phyloP scores from a whole-genome alignment of 176 grass and related monocot species.

The Carex cristatella region DNA sequence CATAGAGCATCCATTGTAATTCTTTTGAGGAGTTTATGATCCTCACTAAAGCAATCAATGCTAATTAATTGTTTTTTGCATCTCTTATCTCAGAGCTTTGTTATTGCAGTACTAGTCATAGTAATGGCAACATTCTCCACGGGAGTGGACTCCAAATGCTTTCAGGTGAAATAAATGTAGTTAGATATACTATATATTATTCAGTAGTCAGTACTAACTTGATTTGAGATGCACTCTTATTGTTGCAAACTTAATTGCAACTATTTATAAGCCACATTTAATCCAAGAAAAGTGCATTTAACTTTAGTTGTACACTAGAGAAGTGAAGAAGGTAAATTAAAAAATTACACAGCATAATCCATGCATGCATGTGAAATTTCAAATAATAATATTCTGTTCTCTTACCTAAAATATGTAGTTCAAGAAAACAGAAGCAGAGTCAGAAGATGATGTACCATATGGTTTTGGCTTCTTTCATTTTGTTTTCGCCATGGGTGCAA shows the following conservation, averaged over 20 bases:
- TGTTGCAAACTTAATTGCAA: background rate
- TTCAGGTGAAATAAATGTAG: constrained; percentile 41
- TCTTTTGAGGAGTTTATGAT: background rate
- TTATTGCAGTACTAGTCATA: constrained; percentile 74
- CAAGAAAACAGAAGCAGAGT: constrained; percentile 54
- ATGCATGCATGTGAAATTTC: background rate
- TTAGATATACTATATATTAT: background rate
- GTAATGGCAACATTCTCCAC: constrained; percentile 91
- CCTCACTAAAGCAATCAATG: background rate
- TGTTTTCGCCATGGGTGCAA: constrained; percentile 93
- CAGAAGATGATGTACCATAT: constrained; percentile 70
- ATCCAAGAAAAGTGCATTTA: background rate
- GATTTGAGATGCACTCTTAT: background rate
- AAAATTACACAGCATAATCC: background rate
- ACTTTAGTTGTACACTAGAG: background rate
- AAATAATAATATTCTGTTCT: background rate
- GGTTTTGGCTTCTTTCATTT: constrained; percentile 96
- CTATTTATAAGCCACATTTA: background rate
- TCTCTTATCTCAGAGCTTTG: constrained; percentile 55
- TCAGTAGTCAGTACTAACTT: background rate
- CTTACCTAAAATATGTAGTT: constrained; percentile 43
- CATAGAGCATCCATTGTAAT: background rate
- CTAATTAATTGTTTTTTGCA: background rate
- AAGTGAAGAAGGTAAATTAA: background rate
- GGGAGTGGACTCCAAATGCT: constrained; percentile 85